These are phyloP conservation scores for Bipolaris zeicola DNA, from an alignment of 2,329 filamentous ascomycete genomes.

Conservation along the genomic window DNA sequence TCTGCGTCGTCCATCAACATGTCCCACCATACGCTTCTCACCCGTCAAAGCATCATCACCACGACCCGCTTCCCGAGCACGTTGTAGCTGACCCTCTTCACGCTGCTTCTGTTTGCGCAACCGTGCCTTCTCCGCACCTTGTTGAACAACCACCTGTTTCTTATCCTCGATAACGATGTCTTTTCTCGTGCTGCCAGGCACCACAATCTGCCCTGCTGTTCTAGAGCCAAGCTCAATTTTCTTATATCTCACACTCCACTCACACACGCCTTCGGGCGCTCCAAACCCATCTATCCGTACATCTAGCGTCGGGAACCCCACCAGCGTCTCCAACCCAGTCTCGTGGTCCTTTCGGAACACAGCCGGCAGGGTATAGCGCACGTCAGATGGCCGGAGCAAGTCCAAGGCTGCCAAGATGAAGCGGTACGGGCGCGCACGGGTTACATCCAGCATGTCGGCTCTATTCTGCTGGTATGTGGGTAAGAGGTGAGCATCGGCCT, in stretches of 20 bases:
- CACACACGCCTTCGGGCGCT: slow-evolving; percentile 11
- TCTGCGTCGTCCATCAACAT: slow-evolving; percentile 4
- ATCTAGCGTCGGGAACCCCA: slow-evolving; percentile 35
- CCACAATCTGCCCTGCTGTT: slow-evolving; percentile 9
- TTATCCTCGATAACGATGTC: slow-evolving; percentile 14
- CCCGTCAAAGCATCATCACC: not conserved
- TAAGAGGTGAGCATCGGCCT: slow-evolving; percentile 20
- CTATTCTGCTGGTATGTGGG: slow-evolving; percentile 4
- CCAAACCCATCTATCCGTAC: slow-evolving; percentile 20
- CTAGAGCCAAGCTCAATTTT: slow-evolving; percentile 26
- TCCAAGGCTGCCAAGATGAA: slow-evolving; percentile 22
- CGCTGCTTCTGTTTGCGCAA: not conserved
- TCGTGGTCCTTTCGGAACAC: slow-evolving; percentile 24
- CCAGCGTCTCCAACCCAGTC: slow-evolving; percentile 22
- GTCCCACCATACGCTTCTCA: slow-evolving; percentile 1
- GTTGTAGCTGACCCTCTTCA: not conserved
- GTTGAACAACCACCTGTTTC: not conserved
- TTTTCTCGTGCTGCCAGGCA: slow-evolving; percentile 11
- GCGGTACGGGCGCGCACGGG: slow-evolving; percentile 6
- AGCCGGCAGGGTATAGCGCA: slow-evolving; percentile 31
- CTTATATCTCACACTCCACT: slow-evolving; percentile 36
- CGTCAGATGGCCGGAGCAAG: slow-evolving; percentile 25
- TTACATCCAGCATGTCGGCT: not conserved
- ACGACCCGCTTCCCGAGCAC: not conserved
- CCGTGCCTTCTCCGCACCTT: not conserved